Evolutionary conservation across 306 rosid species (phyloP), one percentile per base, ranked within the genome.

Genomic region (Quercus glauca): DNA sequence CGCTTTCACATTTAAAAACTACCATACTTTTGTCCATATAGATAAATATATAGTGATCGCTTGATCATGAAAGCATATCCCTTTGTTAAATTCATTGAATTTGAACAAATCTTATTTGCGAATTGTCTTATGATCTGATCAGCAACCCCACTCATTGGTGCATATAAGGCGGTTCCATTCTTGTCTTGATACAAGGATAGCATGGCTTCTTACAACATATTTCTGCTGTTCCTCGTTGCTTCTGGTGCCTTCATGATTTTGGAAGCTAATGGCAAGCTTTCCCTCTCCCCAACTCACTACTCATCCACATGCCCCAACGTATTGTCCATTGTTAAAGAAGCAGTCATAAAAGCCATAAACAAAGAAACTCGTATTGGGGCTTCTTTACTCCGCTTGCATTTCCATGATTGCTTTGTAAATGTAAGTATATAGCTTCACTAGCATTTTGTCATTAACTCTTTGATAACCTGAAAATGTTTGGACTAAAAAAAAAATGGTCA

Each of bases 371-470:
- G 92, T 21, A 64, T 88, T 0, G 89, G 89, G 7, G 94, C 92
- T 76, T 90, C 92, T 43, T 69, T 90, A 49, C 94, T 90, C 63
- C 83, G 90, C 21, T 71, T 90, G 76, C 89, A 88, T 83, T 90
- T 90, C 82, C 92, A 90, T 6, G 94, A 90, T 49, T 88, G 94
- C 82, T 90, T 90, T 73, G 94, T 90, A 5, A 90, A 90, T 23
- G 90, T 90, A n/a, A 78, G 93, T 78, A 31, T 51, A 10, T 49
- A 4, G 18, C 76, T 3, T 35, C 78, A 70, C 56, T 59, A 20
- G 28, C 18, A 37, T 17, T 11, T 37, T 43, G 51, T 1, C 35
- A 25, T 4, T 14, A 52, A 73, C 13, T n/a, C 20, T 64, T 64
- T 64, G 43, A 41, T 17, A 3, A 7, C 10, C 33, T 65, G 43